Evolutionary conservation across 441 rosid genomes (phyloP).

Genomic region (Gossypium davidsonii): DNA sequence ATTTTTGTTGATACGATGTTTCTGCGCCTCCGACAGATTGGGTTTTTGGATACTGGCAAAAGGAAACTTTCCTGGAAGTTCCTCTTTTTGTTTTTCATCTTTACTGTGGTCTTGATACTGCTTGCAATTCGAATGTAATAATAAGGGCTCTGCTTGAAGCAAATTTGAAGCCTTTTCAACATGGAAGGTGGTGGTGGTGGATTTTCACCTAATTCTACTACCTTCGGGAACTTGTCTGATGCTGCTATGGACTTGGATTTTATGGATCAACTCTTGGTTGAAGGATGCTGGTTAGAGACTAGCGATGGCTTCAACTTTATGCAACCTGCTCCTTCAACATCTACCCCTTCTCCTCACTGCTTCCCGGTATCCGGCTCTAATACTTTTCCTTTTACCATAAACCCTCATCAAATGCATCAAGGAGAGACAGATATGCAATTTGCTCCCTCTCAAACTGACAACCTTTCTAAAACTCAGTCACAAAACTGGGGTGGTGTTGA

Average conservation of each 20-base stretch:
- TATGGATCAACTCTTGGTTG: conserved; percentile 79
- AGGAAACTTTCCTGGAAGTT: conserved; percentile 61
- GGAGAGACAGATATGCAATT: conserved; percentile 27
- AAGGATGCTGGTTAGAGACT: conserved; percentile 80
- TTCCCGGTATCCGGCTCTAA: conserved; percentile 26
- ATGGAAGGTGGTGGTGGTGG: conserved; percentile 48
- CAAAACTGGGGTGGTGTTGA: conserved; percentile 26
- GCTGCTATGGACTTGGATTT: conserved; percentile 77
- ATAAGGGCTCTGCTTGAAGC: conserved; percentile 30
- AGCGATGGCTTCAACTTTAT: conserved; percentile 37
- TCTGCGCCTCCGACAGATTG: conserved; percentile 53
- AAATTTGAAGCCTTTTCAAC: conserved; percentile 17
- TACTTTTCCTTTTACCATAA: conserved; percentile 21
- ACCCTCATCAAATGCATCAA: conserved; percentile 22
- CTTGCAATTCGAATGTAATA: conserved; percentile 22
- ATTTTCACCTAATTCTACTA: conserved; percentile 36
- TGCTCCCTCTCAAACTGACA: conserved; percentile 24
- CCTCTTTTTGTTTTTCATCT: conserved; percentile 58
- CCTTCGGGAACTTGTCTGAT: conserved; percentile 23
- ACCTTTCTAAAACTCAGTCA: conserved; percentile 21
- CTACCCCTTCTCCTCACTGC: conserved; percentile 20
- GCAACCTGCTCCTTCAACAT: conserved; percentile 30
- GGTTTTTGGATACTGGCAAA: conserved; percentile 41
- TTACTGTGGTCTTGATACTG: conserved; percentile 42
- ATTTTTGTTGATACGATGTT: conserved; percentile 55